These are phyloP conservation scores for Cyamopsis tetragonoloba DNA, from an alignment of 306 rosid genomes.

Conservation along the genomic window DNA sequence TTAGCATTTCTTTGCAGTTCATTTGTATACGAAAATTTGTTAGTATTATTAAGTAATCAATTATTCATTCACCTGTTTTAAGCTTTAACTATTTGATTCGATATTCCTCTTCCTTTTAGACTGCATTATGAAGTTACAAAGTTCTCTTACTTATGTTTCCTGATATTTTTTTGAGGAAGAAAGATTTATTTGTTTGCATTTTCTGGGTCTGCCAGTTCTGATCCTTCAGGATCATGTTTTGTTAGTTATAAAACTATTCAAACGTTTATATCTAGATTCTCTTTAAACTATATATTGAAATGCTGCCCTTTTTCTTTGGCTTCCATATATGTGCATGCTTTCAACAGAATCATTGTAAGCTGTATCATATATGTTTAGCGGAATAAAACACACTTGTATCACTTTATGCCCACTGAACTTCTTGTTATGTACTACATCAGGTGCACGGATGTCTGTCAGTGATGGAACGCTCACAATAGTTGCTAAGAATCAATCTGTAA, in stretches of 20 bases:
- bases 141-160: not conserved
- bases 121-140: not conserved
- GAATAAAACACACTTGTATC: not conserved
- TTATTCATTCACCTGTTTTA: conserved; percentile 10
- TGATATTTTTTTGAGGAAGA: conserved; percentile 1
- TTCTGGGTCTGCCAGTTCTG: not conserved
- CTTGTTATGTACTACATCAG: conserved; percentile 38
- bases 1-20: conserved; percentile 4
- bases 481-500: conserved; percentile 74
- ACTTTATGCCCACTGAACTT: conserved; percentile 16
- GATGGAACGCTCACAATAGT: conserved; percentile 84
- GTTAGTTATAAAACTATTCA: not conserved
- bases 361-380: not conserved
- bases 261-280: not conserved
- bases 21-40: not conserved
- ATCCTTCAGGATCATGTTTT: conserved; percentile 12
- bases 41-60: not conserved
- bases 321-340: not conserved
- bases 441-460: conserved; percentile 82
- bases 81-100: conserved; percentile 16
- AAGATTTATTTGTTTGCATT: not conserved
- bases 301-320: not conserved
- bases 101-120: conserved; percentile 3
- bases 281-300: conserved; percentile 1
- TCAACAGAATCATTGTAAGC: not conserved